phyloP scores from a whole-genome alignment of 2,329 filamentous ascomycete species.

The Aspergillus sp. region DNA sequence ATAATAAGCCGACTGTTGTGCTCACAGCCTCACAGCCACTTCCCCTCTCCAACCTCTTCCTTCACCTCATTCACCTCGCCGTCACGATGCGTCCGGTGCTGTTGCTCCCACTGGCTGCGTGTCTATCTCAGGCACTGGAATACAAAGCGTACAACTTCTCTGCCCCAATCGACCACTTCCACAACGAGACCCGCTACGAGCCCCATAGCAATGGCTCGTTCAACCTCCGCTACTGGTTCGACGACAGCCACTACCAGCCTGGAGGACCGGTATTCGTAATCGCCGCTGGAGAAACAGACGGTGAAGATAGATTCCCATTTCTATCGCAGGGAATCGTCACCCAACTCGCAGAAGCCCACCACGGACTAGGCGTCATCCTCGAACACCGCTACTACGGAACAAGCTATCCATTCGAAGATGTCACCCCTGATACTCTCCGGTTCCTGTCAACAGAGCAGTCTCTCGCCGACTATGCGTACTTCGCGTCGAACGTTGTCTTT shows the following conservation, averaged over 20 bases:
- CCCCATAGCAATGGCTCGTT: constrained; percentile 71
- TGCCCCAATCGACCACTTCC: constrained; percentile 75
- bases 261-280: constrained; percentile 82
- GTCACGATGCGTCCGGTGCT: too few relatives aligned
- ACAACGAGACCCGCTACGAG: constrained; percentile 74
- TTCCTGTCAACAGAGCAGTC: constrained; percentile 84
- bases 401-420: constrained; percentile 67
- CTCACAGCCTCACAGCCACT: too few relatives aligned
- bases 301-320: constrained; percentile 54
- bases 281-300: constrained; percentile 63
- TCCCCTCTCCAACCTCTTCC: too few relatives aligned
- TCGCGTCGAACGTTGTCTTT: constrained; percentile 71
- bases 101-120: too few relatives aligned
- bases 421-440: constrained; percentile 69
- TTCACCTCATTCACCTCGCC: too few relatives aligned
- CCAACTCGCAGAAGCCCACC: constrained; percentile 67
- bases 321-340: constrained; percentile 76
- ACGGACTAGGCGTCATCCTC: constrained; percentile 75
- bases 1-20: too few relatives aligned
- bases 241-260: constrained; percentile 69
- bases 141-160: constrained; percentile 47
- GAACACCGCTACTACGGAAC: constrained; percentile 87
- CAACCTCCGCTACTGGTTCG: constrained; percentile 78
- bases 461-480: constrained; percentile 77
- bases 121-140: too few relatives aligned